Evolutionary conservation across 129 eudicot species (phyloP).

Genomic region (Centella asiatica): DNA sequence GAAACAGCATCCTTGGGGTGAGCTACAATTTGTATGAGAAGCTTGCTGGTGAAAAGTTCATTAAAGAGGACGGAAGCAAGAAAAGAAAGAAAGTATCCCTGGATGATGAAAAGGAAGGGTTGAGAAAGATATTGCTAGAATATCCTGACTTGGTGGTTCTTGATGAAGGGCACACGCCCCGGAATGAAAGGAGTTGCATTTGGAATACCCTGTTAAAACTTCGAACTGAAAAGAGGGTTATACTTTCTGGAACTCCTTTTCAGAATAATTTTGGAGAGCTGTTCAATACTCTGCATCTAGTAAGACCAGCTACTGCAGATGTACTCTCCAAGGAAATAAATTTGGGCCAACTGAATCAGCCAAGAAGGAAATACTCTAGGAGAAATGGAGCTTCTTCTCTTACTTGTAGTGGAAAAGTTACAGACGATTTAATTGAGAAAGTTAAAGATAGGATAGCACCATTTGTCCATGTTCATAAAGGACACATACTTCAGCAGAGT

Average conservation of each 20-base stretch:
- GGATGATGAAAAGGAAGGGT: constrained; percentile 10
- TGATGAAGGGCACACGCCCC: constrained; percentile 95
- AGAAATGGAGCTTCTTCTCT: background rate
- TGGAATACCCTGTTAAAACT: constrained; percentile 51
- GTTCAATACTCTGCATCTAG: constrained; percentile 47
- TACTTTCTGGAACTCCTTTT: constrained; percentile 79
- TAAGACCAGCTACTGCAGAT: constrained; percentile 36
- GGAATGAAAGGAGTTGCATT: constrained; percentile 40
- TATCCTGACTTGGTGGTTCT: constrained; percentile 52
- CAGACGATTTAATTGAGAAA: constrained; percentile 20
- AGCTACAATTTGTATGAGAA: constrained; percentile 44
- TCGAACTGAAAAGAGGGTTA: constrained; percentile 44
- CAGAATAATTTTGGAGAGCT: constrained; percentile 75
- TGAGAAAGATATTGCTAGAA: constrained; percentile 35
- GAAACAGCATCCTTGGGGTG: constrained; percentile 51
- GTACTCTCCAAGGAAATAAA: constrained; percentile 14
- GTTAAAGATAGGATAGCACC: constrained; percentile 44
- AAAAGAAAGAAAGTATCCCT: constrained; percentile 6
- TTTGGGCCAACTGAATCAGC: constrained; percentile 21
- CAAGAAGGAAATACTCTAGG: background rate
- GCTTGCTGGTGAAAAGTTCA: constrained; percentile 35
- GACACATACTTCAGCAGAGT: constrained; percentile 32
- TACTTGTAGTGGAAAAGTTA: background rate
- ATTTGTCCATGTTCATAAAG: constrained; percentile 58
- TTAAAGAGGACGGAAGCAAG: constrained; percentile 9